phyloP scores from a whole-genome alignment of 2,329 filamentous ascomycete species.

The Neopestalotiopsis sp. region DNA sequence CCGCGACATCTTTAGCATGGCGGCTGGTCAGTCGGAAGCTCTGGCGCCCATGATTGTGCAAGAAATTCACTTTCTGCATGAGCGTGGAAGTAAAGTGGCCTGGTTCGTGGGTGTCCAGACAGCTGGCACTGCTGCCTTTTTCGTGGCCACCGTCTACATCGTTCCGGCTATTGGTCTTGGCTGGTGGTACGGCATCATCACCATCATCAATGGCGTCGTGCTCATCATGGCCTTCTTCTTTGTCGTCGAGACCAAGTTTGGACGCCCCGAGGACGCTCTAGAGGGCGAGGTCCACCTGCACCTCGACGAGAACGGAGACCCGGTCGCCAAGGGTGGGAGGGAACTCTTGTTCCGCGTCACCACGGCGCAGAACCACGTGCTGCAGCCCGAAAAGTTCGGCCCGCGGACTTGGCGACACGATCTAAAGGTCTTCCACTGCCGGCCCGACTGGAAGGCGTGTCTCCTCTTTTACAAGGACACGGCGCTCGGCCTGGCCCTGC shows the following conservation, averaged over 20 bases:
- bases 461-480: slow-evolving; percentile 26
- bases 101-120: slow-evolving; percentile 27
- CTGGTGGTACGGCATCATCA: slow-evolving; percentile 31
- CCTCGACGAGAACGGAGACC: slow-evolving; percentile 7
- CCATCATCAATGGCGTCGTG: slow-evolving; percentile 22
- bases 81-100: slow-evolving; percentile 22
- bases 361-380: slow-evolving; percentile 19
- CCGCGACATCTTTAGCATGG: slow-evolving; percentile 35
- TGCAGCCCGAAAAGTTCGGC: slow-evolving; percentile 20
- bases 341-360: slow-evolving; percentile 17
- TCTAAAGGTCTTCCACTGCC: slow-evolving; percentile 26
- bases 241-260: slow-evolving; percentile 26
- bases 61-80: slow-evolving; percentile 30
- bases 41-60: slow-evolving; percentile 28
- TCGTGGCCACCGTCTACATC: slow-evolving; percentile 26
- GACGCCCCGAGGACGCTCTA: slow-evolving; percentile 19
- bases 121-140: slow-evolving; percentile 21
- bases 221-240: slow-evolving; percentile 23
- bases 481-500: slow-evolving; percentile 22
- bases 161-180: slow-evolving; percentile 21
- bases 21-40: slow-evolving; percentile 38
- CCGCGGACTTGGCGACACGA: slow-evolving; percentile 26
- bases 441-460: slow-evolving; percentile 23
- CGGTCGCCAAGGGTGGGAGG: slow-evolving; percentile 1
- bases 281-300: slow-evolving; percentile 13